A percentile compares a stretch with the other conserved stretches of the same genome.
phyloP scores from a whole-genome alignment of 2,329 filamentous ascomycete species.

The Cercospora sp. region DNA sequence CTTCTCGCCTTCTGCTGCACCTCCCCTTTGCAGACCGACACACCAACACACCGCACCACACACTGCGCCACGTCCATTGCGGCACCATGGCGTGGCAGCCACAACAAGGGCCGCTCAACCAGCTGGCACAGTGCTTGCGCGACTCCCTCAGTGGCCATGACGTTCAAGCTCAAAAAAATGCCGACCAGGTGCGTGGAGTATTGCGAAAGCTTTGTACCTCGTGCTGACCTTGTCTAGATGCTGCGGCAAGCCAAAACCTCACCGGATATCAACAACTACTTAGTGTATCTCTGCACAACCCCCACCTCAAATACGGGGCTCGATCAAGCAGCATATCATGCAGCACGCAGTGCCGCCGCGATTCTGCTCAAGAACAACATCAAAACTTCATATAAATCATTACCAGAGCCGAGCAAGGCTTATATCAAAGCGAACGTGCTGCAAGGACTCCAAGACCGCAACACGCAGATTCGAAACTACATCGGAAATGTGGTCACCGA shows the following conservation, averaged over 20 bases:
- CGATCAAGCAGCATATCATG: conserved; percentile 63
- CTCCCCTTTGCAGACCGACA: background rate
- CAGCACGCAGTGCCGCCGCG: conserved; percentile 81
- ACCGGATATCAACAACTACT: conserved; percentile 95
- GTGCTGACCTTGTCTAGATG: conserved; percentile 62
- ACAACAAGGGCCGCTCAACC: conserved; percentile 78
- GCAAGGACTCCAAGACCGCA: conserved; percentile 76
- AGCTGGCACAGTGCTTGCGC: conserved; percentile 84
- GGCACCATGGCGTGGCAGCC: conserved; percentile 87
- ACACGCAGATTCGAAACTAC: conserved; percentile 79
- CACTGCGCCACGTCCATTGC: background rate
- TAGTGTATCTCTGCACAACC: conserved; percentile 84
- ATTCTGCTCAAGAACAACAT: conserved; percentile 97
- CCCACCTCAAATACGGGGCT: conserved; percentile 58
- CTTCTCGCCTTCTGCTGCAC: conserved; percentile 2
- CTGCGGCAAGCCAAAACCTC: conserved; percentile 83
- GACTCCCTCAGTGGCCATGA: conserved; percentile 88
- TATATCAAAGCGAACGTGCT: conserved; percentile 80
- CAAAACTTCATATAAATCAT: conserved; percentile 69
- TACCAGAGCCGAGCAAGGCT: conserved; percentile 69
- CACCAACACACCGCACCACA: conserved; percentile 5
- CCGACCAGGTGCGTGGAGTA: conserved; percentile 69
- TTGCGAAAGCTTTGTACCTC: background rate
- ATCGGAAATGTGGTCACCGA: conserved; percentile 94
- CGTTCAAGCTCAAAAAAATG: conserved; percentile 78